phyloP scores from a whole-genome alignment of 495 filamentous ascomycete species.

The Penicillium egyptiacum region DNA sequence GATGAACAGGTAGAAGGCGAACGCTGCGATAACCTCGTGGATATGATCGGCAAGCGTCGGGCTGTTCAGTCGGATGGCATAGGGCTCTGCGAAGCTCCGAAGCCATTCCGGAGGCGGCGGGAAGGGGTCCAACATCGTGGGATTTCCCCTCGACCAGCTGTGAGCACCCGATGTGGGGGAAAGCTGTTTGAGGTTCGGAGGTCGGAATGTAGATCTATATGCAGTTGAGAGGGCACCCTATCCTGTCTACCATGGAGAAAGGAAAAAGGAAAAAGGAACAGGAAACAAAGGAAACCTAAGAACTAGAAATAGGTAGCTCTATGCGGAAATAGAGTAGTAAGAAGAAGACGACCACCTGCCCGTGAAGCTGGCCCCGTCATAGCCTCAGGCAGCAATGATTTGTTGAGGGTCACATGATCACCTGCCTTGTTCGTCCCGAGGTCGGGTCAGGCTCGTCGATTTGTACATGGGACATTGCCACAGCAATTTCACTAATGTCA shows the following conservation, averaged over 20 bases:
- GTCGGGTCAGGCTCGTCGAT: not conserved
- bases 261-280: not conserved
- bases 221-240: constrained; percentile 8
- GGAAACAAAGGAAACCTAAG: constrained; percentile 1
- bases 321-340: constrained; percentile 17
- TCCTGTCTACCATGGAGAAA: constrained; percentile 19
- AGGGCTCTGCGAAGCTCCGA: constrained; percentile 40
- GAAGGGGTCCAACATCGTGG: constrained; percentile 53
- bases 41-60: constrained; percentile 77
- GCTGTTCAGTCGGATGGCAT: constrained; percentile 55
- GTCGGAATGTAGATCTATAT: constrained; percentile 14
- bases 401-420: constrained; percentile 19
- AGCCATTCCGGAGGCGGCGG: constrained; percentile 47
- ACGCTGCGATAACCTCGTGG: constrained; percentile 81
- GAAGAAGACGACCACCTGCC: constrained; percentile 8
- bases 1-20: constrained; percentile 74
- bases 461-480: no score
- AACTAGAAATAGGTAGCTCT: constrained; percentile 8
- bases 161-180: constrained; percentile 24
- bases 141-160: constrained; percentile 13
- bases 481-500: no score
- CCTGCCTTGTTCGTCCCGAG: not conserved
- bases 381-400: constrained; percentile 25
- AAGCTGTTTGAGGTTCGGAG: constrained; percentile 14
- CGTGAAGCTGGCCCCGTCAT: constrained; percentile 15